Percentiles rank a stretch among this genome's conserved stretches.
Conservation (phyloP, 2,329 filamentous ascomycete genomes). For the Pleurostoma richardsiae region DNA sequence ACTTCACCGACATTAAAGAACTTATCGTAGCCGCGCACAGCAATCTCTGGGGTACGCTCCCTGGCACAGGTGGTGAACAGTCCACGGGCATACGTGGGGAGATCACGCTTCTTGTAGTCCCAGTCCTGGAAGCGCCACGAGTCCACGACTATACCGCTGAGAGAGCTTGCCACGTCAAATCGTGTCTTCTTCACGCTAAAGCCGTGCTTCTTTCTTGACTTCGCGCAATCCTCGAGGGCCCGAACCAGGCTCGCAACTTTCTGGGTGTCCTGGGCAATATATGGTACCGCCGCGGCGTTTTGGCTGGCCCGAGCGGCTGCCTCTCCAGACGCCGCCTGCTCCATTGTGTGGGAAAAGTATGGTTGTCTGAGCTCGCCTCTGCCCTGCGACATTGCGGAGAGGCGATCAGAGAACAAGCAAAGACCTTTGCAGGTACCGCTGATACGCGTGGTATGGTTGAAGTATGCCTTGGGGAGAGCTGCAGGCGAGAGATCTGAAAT, state of each 20-base stretch:
- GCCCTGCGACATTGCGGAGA: too few relatives aligned
- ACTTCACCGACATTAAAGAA: constrained; percentile 96
- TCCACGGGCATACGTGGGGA: constrained; percentile 90
- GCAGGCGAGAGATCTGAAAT: too few relatives aligned
- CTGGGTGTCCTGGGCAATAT: constrained; percentile 62
- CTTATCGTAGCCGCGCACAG: constrained; percentile 90
- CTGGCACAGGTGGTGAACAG: constrained; percentile 79
- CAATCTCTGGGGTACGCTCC: constrained; percentile 69
- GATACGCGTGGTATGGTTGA: too few relatives aligned
- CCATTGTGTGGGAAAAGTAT: not conserved
- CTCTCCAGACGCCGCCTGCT: constrained; percentile 8
- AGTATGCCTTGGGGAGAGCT: too few relatives aligned
- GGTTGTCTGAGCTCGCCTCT: not conserved
- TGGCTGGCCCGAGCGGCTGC: constrained; percentile 9
- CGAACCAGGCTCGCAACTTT: constrained; percentile 63
- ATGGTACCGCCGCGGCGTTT: constrained; percentile 46
- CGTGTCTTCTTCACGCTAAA: constrained; percentile 78
- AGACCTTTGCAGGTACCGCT: too few relatives aligned
- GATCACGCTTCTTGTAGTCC: constrained; percentile 84
- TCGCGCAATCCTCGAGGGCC: constrained; percentile 53
- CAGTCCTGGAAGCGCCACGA: constrained; percentile 94
- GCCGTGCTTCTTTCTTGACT: constrained; percentile 49
- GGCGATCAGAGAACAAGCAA: too few relatives aligned
- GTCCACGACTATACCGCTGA: constrained; percentile 64
- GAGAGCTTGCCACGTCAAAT: constrained; percentile 61